Base-by-base conservation (phyloP, 306 rosid species). In the Citrullus colocynthis region DNA sequence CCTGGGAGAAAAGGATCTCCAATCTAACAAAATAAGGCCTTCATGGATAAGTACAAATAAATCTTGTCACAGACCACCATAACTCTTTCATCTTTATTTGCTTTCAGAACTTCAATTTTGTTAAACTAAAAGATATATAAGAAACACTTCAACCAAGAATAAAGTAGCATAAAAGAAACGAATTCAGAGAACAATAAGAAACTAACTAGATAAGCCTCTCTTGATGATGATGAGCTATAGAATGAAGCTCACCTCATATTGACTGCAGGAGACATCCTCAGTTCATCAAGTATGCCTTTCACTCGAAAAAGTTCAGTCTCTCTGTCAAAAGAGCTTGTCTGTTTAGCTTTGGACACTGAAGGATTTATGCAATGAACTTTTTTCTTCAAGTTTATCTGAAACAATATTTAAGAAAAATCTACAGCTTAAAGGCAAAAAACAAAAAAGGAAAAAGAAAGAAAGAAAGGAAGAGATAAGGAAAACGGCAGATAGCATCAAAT, bases 201-300 rank as follows among this genome's bases (percentile, higher is more conserved):
- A 16, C 17, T 63, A 37, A 37, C 72, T 63, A 65, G 74, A 44
- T 39, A 18, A 39, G 48, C 48, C 51, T 16, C 51, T 37, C 73
- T n/a, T 6, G 69, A 62, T 67, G 44, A 63, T 34, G 74, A 42
- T 41, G 52, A 72, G 58, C 78, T 30, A 30, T 74, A 57, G 41
- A 71, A 73, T 34, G 14, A 34, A 34, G 18, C 15, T 74, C 48
- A 74, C 63, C 78, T 74, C 48, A 74, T 30, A 54, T 34, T 6
- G 6, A 74, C 17, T 28, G 78, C 78, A 74, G 63, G 24, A 52
- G 63, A 74, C 64, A 8, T 74, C 59, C 49, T 73, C 63, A 52
- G 63, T 52, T 74, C 32, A 30, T 74, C 30, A 32, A 74, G 32
- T 52, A 52, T 12, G 48, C 49, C 36, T 74, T 32, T 34, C 63